Conservation (phyloP, 345 rosid species). For the Citrus sp. region DNA sequence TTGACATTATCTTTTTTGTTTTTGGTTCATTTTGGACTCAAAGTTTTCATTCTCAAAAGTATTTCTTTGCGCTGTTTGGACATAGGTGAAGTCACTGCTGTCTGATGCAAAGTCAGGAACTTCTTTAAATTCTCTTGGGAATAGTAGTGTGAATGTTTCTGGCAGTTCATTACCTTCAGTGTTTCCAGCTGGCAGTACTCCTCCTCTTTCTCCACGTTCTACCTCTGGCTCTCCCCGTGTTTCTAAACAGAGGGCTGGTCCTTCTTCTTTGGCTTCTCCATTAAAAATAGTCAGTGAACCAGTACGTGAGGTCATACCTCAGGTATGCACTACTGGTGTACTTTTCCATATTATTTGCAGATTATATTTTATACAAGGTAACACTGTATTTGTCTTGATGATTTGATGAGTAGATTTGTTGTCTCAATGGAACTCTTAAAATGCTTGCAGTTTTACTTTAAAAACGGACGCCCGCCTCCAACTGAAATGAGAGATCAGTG, state of each 20-base stretch:
- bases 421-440: not conserved
- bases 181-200: conserved; percentile 92
- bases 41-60: not conserved
- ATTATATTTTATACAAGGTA: not conserved
- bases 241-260: conserved; percentile 68
- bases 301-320: conserved; percentile 79
- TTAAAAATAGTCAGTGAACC: conserved; percentile 78
- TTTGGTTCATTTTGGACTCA: not conserved
- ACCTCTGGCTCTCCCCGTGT: conserved; percentile 87
- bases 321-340: conserved; percentile 43
- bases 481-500: conserved; percentile 70
- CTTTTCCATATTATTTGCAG: not conserved
- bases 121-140: conserved; percentile 68
- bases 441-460: conserved; percentile 83
- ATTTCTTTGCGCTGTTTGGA: not conserved
- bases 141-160: conserved; percentile 50
- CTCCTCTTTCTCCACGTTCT: conserved; percentile 95
- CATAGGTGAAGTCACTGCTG: conserved; percentile 70
- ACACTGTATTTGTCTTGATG: not conserved
- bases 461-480: conserved; percentile 81
- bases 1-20: not conserved
- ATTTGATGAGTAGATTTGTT: not conserved
- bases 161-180: conserved; percentile 81
- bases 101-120: conserved; percentile 73
- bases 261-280: conserved; percentile 81